Conservation (phyloP, 306 rosid species). For the Quercus parvula region DNA sequence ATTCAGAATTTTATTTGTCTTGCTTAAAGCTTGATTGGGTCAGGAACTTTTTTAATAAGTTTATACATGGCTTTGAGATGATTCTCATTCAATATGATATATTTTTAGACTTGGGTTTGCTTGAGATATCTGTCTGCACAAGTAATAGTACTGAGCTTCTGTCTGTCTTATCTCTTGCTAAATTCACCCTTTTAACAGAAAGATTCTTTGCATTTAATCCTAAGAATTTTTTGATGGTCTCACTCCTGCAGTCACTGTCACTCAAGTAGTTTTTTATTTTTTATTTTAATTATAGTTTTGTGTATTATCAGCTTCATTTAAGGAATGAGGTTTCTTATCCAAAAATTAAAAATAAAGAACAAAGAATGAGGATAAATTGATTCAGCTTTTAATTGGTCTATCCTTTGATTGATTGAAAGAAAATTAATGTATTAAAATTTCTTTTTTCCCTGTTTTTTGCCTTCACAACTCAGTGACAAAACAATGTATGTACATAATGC, state of each 20-base stretch:
- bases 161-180: neutral
- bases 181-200: neutral
- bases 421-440: neutral
- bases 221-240: neutral
- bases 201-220: neutral
- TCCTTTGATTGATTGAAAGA: neutral
- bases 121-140: conserved; percentile 7
- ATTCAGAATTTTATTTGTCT: neutral
- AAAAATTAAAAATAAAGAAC: neutral
- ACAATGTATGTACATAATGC: neutral
- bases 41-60: neutral
- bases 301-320: neutral
- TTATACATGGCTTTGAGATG: conserved; percentile 4
- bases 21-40: neutral
- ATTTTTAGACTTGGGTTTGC: neutral
- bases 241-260: neutral
- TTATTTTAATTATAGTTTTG: neutral
- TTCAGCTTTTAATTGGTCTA: neutral
- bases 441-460: neutral
- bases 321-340: neutral
- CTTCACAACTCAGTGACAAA: neutral
- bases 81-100: neutral
- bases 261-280: too few species aligned
- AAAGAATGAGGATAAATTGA: neutral
- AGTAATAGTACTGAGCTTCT: neutral